Evolutionary conservation across 164 flowering plant species (phyloP), one percentile per base, ranked within the genome.

Genomic region (Pachysandra terminalis): DNA sequence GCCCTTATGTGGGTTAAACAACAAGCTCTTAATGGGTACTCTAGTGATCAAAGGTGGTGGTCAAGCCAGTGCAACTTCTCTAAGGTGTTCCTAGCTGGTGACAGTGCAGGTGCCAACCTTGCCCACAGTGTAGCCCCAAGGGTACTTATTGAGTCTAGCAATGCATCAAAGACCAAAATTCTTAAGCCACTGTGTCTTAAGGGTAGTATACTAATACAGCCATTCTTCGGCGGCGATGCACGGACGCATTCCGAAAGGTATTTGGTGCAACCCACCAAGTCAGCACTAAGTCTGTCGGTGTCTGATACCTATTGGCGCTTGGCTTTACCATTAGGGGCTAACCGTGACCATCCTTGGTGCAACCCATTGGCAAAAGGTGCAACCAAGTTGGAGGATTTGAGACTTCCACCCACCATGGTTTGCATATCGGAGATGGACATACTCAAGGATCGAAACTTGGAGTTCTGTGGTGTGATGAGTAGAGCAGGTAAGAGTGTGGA

Each of bases 201-300:
- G 62, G 89, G 87, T 25, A 41, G 64, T 0, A 72, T 85, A 19
- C 24, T 83, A 1, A 73, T 85, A 24, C 89, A 85, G 60, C 89
- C 89, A 0, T 85, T 85, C 48, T 83, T 85, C n/a, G 87, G 87
- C 17, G 85, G 85, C 0, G 89, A 85, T 59, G 66, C 69, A 14
- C 68, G 87, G 55, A 80, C 82, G 1, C 12, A 73, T 0, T 77
- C 89, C 1, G 89, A 85, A 75, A 77, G 41, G 59, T 27, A 55
- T 51, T 59, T 57, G 75, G 68, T 45, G 23, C 82, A 79, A 59
- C 78, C 81, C 2, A 58, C 84, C 2, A 72, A 68, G 35, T 74
- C 85, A 1, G 89, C 81, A 0, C 75, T 85, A 16, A 81, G 63
- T 27, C 53, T 85, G 27, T 55, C 74, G 13, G 74, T 81, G 0